phyloP scores from a whole-genome alignment of 1,284 basidiomycete species.

The Mycosarcoma maydis region DNA sequence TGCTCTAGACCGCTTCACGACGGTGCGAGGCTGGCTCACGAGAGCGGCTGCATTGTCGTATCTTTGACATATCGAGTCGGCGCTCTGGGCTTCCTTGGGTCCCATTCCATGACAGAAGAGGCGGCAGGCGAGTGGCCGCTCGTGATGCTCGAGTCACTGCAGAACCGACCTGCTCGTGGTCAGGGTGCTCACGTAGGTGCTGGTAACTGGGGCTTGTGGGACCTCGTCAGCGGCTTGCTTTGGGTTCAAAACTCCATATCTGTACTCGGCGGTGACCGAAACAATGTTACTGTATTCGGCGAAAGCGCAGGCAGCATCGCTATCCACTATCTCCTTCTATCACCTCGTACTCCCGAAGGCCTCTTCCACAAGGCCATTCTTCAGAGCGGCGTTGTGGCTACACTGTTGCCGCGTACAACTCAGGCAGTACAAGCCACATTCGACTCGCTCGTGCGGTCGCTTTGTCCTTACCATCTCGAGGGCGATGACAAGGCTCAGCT shows the following conservation, averaged over 20 bases:
- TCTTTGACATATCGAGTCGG: constrained; percentile 70
- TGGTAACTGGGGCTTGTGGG: constrained; percentile 73
- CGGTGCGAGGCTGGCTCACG: constrained; percentile 34
- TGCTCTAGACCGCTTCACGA: constrained; percentile 40
- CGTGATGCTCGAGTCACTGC: constrained; percentile 13
- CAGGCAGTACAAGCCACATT: constrained; percentile 42
- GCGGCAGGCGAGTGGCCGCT: constrained; percentile 32
- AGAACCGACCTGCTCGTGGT: constrained; percentile 1
- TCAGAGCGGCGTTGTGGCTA: constrained; percentile 38
- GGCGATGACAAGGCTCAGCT: constrained; percentile 31
- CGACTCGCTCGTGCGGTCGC: constrained; percentile 22
- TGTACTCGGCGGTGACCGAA: constrained; percentile 75
- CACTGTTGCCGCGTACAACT: constrained; percentile 37
- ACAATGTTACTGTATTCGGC: constrained; percentile 68
- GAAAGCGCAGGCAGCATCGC: constrained; percentile 55
- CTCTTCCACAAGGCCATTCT: constrained; percentile 48
- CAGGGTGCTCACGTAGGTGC: constrained; percentile 7
- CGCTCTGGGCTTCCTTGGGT: constrained; percentile 70
- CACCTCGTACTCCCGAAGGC: constrained; percentile 14
- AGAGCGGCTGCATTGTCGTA: constrained; percentile 68
- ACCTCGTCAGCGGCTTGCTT: constrained; percentile 72
- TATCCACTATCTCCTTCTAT: constrained; percentile 46
- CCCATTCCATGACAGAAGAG: constrained; percentile 68
- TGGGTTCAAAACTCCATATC: constrained; percentile 75
- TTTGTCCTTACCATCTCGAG: constrained; percentile 22